Evolutionary conservation across 2,329 filamentous ascomycete genomes (phyloP).

Genomic region (Monosporascus sp.): DNA sequence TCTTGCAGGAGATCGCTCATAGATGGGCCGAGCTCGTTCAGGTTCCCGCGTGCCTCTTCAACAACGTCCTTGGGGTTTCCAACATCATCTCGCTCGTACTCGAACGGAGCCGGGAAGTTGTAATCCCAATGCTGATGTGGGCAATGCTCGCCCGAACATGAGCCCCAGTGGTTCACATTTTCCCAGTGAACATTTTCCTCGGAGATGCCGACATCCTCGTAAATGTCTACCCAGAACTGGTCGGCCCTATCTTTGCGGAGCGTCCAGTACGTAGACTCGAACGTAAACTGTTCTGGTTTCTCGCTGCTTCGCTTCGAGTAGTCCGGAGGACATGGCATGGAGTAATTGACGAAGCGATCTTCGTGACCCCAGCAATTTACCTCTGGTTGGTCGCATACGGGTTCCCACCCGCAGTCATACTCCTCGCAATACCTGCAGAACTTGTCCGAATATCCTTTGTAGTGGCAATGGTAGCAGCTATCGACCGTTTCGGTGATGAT

Average conservation of each 20-base stretch:
- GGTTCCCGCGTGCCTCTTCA: slow-evolving; percentile 4
- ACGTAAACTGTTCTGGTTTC: slow-evolving; percentile 1
- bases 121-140: slow-evolving; percentile 7
- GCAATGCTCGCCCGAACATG: slow-evolving; percentile 5
- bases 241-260: slow-evolving; percentile 4
- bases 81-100: slow-evolving; percentile 8
- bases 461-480: slow-evolving; percentile 2
- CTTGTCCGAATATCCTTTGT: neutral
- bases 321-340: slow-evolving; percentile 9
- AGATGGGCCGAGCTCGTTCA: slow-evolving; percentile 6
- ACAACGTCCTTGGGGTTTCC: slow-evolving; percentile 17
- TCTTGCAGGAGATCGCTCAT: slow-evolving; percentile 3
- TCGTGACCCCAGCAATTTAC: neutral
- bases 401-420: neutral
- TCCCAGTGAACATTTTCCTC: slow-evolving; percentile 16
- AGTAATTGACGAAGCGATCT: neutral
- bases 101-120: slow-evolving; percentile 9
- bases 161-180: slow-evolving; percentile 5
- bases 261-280: slow-evolving; percentile 8
- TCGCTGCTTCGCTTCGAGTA: slow-evolving; percentile 9
- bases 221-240: slow-evolving; percentile 13
- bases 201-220: slow-evolving; percentile 13
- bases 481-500: slow-evolving; percentile 3
- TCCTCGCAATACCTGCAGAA: slow-evolving; percentile 1
- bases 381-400: neutral